Evolutionary conservation across 1,284 basidiomycete species (phyloP), one percentile per base, ranked within the genome.

Genomic region (Melampsora occidentalis): DNA sequence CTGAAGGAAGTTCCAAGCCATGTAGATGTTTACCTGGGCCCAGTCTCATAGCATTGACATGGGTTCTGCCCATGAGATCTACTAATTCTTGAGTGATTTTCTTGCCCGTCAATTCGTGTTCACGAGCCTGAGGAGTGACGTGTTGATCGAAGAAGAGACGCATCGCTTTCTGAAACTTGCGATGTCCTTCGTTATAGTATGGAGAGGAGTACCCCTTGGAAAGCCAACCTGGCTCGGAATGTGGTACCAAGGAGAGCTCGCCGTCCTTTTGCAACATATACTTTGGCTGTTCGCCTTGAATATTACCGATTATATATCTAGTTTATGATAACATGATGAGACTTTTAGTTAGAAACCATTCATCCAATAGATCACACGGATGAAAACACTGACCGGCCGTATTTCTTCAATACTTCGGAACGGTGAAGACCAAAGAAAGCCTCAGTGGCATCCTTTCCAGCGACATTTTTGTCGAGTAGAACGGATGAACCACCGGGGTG

Each of bases 31-130:
- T 86, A 22, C 86, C 86, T 4, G 87, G 87, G 22, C 95, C 95
- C 83, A 97, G 85, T 67, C 93, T 89, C 94, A 97, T 97, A 3
- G 92, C 91, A 82, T 92, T 89, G 75, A 95, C 80, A 79, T 93
- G 88, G 42, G 79, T 76, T 57, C 70, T 76, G 22, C 83, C 83
- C 82, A 84, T 82, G 71, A 80, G 79, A 72, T 83, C 79, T 35
- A 84, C 78, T 31, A 84, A 80, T 72, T 82, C 83, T 68, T 81
- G 78, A 14, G 81, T 80, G 18, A 82, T 81, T 33, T 81, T 78
- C 78, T 83, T 80, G 65, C 82, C 80, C 51, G 78, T 79, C 67
- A 78, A 78, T 79, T 84, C 83, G 73, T 82, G 81, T 33, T 75
- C 71, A 57, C 81, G 79, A 2, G 83, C 83, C 76, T 82, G 80